Conservation (phyloP, 2,329 filamentous ascomycete genomes). For the Diaporthe aspalathi region DNA sequence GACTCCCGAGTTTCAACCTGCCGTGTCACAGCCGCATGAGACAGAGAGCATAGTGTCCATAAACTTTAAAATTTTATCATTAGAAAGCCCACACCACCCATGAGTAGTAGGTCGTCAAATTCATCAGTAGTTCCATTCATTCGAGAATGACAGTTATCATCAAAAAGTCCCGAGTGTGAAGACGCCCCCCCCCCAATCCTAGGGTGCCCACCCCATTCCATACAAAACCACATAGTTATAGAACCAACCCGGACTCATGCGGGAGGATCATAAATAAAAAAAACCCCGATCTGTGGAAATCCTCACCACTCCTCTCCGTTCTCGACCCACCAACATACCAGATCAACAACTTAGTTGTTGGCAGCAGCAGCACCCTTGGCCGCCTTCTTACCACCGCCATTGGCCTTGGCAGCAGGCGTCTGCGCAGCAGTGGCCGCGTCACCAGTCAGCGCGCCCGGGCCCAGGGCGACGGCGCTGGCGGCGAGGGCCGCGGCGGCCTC, state of each 20-base stretch:
- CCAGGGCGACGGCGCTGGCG: constrained; percentile 45
- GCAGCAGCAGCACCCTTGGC: constrained; percentile 14
- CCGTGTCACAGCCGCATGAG: not conserved
- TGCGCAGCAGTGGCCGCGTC: constrained; percentile 45
- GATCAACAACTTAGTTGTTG: not conserved
- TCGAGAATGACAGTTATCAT: constrained; percentile 11
- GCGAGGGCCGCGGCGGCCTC: constrained; percentile 26
- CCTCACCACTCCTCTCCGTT: fast-evolving
- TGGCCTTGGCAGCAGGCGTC: constrained; percentile 41
- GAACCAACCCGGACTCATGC: not conserved
- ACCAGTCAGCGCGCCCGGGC: constrained; percentile 42
- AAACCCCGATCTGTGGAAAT: constrained; percentile 4
- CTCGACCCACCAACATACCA: too few relatives aligned
- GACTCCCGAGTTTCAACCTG: too few relatives aligned
- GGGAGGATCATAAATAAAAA: not conserved
- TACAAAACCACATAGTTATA: not conserved
- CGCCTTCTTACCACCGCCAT: not conserved
- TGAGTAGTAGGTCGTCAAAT: not conserved
- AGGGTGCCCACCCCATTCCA: not conserved
- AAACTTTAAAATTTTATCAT: constrained; percentile 1
- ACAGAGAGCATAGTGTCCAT: not conserved
- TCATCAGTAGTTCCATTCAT: not conserved
- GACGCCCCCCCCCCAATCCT: too few relatives aligned
- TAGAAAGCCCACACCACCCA: not conserved
- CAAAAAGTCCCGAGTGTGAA: constrained; percentile 8